Evolutionary conservation across 108 stramenopile genomes (phyloP).

Genomic region (Schizochytrium sp.): DNA sequence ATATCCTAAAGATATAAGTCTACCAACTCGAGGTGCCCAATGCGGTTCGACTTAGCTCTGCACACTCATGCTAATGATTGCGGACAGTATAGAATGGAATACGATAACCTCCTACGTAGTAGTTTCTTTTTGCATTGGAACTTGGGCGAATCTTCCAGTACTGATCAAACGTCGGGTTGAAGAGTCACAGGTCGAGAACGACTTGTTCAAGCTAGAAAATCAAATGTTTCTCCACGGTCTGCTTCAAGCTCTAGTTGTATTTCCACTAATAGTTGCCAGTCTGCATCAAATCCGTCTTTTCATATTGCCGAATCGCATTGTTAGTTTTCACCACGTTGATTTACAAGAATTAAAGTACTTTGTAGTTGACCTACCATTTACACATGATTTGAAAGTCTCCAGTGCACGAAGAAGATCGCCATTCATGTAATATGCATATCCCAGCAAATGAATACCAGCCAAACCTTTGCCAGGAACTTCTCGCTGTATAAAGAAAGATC

Average conservation of each 20-base stretch:
- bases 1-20: too few relatives aligned
- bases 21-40: too few relatives aligned
- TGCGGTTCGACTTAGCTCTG: too few relatives aligned
- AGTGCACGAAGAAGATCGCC: slow-evolving; percentile 29
- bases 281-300: slow-evolving; percentile 25
- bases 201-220: too few relatives aligned
- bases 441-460: slow-evolving; percentile 37
- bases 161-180: too few relatives aligned
- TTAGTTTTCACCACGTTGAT: neutral
- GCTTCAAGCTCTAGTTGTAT: slow-evolving; percentile 47
- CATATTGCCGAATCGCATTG: neutral
- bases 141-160: too few relatives aligned
- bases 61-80: too few relatives aligned
- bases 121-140: too few relatives aligned
- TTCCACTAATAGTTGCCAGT: slow-evolving; percentile 51
- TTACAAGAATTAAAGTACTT: neutral
- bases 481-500: neutral
- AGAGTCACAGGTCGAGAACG: too few relatives aligned
- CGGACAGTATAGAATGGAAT: too few relatives aligned
- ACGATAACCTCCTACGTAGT: too few relatives aligned
- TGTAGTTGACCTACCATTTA: slow-evolving; percentile 20
- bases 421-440: slow-evolving; percentile 58
- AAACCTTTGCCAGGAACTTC: slow-evolving; percentile 24
- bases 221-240: neutral
- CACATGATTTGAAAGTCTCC: slow-evolving; percentile 26